These are phyloP conservation scores for Cucurbita ficifolia DNA, from an alignment of 306 rosid genomes.

Conservation along the genomic window DNA sequence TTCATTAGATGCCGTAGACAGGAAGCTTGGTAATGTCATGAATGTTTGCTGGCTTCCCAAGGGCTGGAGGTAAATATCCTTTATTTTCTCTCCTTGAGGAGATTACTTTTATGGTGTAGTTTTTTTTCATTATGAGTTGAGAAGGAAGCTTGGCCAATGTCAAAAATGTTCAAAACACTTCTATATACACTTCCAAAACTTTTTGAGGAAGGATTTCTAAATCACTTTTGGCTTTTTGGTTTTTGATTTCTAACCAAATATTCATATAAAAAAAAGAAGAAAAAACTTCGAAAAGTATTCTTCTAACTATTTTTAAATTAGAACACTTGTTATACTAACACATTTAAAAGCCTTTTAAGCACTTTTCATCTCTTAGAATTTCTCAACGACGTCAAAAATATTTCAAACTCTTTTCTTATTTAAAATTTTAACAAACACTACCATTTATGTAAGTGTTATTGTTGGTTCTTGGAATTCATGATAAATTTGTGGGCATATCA, in stretches of 20 bases:
- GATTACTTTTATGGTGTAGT: neutral
- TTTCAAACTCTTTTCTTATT: neutral
- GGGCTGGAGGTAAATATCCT: constrained; percentile 42
- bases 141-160: no score
- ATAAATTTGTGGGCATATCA: constrained; percentile 96
- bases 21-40: constrained; percentile 15
- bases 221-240: no score
- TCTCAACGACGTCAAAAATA: neutral
- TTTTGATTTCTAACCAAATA: neutral
- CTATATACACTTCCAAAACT: neutral
- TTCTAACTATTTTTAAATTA: no score
- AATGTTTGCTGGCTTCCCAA: constrained; percentile 60
- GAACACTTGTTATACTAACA: no score
- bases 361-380: neutral
- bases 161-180: neutral
- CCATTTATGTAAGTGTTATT: constrained; percentile 21
- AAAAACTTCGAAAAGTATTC: no score
- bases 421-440: neutral
- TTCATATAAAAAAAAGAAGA: no score
- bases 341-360: neutral
- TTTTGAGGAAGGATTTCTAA: no score
- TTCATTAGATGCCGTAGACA: constrained; percentile 59
- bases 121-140: neutral
- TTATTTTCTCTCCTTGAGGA: neutral
- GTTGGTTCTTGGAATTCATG: constrained; percentile 65